A percentile compares a stretch with the other conserved stretches of the same genome.
Evolutionary conservation across 2,329 filamentous ascomycete species (phyloP).

Genomic region (Rhynchosporium secalis): DNA sequence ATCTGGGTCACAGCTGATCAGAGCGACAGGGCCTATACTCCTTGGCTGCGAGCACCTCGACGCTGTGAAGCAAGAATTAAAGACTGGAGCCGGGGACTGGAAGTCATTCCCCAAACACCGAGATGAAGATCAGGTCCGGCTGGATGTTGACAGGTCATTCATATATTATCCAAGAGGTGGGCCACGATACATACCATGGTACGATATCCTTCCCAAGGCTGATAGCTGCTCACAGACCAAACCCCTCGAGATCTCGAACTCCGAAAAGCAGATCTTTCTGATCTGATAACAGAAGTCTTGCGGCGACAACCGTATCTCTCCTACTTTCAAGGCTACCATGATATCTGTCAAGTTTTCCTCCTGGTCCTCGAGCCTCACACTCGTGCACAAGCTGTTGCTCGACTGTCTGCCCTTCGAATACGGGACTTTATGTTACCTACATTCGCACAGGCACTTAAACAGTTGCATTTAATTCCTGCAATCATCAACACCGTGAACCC

Average conservation of each 20-base stretch:
- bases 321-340: constrained; percentile 99
- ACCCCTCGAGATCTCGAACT: constrained; percentile 66
- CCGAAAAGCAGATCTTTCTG: constrained; percentile 75
- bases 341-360: constrained; percentile 94
- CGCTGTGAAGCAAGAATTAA: constrained; percentile 14
- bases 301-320: constrained; percentile 79
- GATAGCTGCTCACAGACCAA: constrained; percentile 53
- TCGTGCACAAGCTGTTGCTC: constrained; percentile 66
- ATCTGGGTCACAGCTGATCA: constrained; percentile 23
- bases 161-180: constrained; percentile 88
- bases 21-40: constrained; percentile 59
- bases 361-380: constrained; percentile 70
- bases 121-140: constrained; percentile 86
- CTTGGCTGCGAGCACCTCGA: constrained; percentile 45
- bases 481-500: constrained; percentile 75
- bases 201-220: constrained; percentile 32
- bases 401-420: constrained; percentile 87
- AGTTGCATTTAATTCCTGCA: constrained; percentile 83
- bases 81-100: constrained; percentile 33
- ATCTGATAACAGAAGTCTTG: constrained; percentile 78
- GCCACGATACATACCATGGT: constrained; percentile 34
- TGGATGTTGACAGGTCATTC: constrained; percentile 96
- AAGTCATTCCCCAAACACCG: constrained; percentile 67
- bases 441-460: constrained; percentile 75
- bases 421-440: constrained; percentile 97